phyloP scores from a whole-genome alignment of 257 asterid species.

The Petunia secreta region DNA sequence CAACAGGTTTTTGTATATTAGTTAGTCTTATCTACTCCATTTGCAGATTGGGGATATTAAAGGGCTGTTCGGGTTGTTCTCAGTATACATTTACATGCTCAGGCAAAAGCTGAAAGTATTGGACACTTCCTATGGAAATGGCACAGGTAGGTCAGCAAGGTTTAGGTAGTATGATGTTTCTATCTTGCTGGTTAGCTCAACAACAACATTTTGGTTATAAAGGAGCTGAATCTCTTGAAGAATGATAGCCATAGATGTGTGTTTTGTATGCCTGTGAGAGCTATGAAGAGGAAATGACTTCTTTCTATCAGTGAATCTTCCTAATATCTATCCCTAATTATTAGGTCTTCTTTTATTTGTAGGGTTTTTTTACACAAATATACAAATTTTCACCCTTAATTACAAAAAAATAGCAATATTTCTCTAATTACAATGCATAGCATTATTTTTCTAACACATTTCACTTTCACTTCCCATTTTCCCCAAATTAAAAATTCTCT shows the following conservation, averaged over 20 bases:
- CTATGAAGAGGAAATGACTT: conserved; percentile 25
- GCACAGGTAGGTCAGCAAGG: conserved; percentile 60
- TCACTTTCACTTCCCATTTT: no score
- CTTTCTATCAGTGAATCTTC: neutral
- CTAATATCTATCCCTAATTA: no score
- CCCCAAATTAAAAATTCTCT: no score
- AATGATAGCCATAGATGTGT: neutral
- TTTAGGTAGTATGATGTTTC: neutral
- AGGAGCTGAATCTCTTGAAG: conserved; percentile 9
- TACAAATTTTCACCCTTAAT: no score
- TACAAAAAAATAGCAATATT: no score
- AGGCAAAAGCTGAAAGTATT: conserved; percentile 77
- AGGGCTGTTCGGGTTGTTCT: conserved; percentile 80
- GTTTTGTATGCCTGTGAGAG: conserved; percentile 11
- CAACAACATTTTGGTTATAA: neutral
- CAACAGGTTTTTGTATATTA: neutral
- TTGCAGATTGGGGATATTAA: conserved; percentile 93
- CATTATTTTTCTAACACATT: no score
- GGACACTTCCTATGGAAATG: conserved; percentile 69
- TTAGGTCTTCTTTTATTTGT: no score
- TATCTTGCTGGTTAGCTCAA: neutral
- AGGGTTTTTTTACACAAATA: no score
- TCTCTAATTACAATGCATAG: no score
- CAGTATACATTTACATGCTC: conserved; percentile 63
- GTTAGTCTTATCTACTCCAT: conserved; percentile 24